A percentile compares a stretch with the other conserved stretches of the same genome.
phyloP scores from a whole-genome alignment of 768 basidiomycete genomes.

The Trametes coccinea region DNA sequence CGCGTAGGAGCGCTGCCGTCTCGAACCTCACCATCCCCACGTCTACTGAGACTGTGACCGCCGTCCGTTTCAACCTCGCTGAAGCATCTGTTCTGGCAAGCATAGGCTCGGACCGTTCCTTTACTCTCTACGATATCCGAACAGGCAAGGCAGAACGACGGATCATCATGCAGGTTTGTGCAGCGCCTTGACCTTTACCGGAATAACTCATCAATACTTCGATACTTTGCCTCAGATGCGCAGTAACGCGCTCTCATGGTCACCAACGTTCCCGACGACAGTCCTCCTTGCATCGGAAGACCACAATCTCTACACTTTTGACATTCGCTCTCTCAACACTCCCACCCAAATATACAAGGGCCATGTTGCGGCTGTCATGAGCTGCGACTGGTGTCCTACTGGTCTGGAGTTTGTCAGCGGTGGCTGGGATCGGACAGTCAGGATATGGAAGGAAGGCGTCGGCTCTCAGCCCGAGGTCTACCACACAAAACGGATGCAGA shows the following conservation, averaged over 20 bases:
- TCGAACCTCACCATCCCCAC: conserved; percentile 87
- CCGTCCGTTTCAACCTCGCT: conserved; percentile 89
- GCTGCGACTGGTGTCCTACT: conserved; percentile 96
- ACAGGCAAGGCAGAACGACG: conserved; percentile 95
- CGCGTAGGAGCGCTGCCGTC: conserved; percentile 73
- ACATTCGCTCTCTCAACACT: conserved; percentile 77
- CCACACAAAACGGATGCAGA: conserved; percentile 99
- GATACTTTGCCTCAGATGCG: conserved; percentile 59
- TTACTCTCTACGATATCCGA: conserved; percentile 94
- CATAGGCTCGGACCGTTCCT: conserved; percentile 92
- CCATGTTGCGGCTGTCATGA: conserved; percentile 95
- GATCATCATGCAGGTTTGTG: conserved; percentile 82
- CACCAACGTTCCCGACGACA: conserved; percentile 90
- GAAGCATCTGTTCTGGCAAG: conserved; percentile 95
- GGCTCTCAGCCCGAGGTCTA: conserved; percentile 88
- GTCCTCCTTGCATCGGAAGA: conserved; percentile 97
- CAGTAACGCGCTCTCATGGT: conserved; percentile 91
- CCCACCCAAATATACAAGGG: conserved; percentile 96
- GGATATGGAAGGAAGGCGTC: conserved; percentile 88
- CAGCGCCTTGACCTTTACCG: no score
- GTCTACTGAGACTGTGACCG: conserved; percentile 84
- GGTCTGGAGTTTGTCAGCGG: conserved; percentile 95
- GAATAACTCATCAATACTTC: neutral
- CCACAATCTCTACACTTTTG: conserved; percentile 97
- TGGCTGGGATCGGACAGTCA: conserved; percentile 92